These are phyloP conservation scores for Coniochaeta prunicola DNA, from an alignment of 2,329 filamentous ascomycete species.

Conservation along the genomic window DNA sequence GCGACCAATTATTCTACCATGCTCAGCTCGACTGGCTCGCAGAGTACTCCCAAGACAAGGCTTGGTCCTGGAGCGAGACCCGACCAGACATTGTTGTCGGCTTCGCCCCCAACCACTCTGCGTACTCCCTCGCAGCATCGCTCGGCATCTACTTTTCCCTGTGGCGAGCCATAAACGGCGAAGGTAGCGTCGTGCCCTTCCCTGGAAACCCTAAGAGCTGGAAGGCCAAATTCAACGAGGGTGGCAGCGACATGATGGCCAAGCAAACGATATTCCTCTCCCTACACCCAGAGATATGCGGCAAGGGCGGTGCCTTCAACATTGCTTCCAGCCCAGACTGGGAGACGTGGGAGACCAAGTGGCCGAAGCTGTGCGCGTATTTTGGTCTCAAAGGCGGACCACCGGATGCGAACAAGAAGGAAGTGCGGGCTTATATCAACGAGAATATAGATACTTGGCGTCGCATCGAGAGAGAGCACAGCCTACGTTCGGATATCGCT, in stretches of 20 bases:
- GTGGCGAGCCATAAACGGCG: slow-evolving; percentile 26
- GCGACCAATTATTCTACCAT: slow-evolving; percentile 30
- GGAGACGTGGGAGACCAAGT: slow-evolving; percentile 15
- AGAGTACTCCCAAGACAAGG: slow-evolving; percentile 25
- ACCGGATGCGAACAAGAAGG: slow-evolving; percentile 13
- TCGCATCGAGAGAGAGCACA: slow-evolving; percentile 23
- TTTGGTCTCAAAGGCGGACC: slow-evolving; percentile 17
- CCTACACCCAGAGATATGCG: slow-evolving; percentile 5
- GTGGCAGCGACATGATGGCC: slow-evolving; percentile 29
- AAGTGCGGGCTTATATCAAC: slow-evolving; percentile 24
- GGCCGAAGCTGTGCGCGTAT: slow-evolving; percentile 14
- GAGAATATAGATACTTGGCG: slow-evolving; percentile 22
- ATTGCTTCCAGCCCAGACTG: slow-evolving; percentile 11
- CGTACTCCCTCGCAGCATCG: slow-evolving; percentile 26
- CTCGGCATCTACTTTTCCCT: slow-evolving; percentile 28
- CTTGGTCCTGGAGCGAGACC: slow-evolving; percentile 31
- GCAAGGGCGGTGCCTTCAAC: slow-evolving; percentile 16
- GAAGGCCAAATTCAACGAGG: slow-evolving; percentile 29
- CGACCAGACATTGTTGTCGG: slow-evolving; percentile 32
- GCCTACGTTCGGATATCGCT: slow-evolving; percentile 26
- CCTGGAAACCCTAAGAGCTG: slow-evolving; percentile 28
- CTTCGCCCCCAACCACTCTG: slow-evolving; percentile 30
- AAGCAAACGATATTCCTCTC: slow-evolving; percentile 14
- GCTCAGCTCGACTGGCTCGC: slow-evolving; percentile 30
- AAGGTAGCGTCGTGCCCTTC: slow-evolving; percentile 27